Base-by-base conservation (phyloP, 2,329 filamentous ascomycete species). In the Xylaria arbuscula region DNA sequence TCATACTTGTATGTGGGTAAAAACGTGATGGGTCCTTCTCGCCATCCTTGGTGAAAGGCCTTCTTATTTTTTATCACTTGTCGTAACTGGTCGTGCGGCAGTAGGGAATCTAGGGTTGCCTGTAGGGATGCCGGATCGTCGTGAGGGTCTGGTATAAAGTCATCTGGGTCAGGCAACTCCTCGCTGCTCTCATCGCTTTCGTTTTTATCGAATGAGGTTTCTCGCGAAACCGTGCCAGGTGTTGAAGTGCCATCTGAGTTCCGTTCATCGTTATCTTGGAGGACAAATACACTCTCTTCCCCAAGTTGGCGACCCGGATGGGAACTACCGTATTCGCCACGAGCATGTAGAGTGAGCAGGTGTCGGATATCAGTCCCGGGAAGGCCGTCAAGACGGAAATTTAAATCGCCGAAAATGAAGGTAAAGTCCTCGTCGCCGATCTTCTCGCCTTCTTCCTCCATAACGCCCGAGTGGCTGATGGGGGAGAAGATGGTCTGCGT, bases 1-100 rank as follows among this genome's bases (percentile, higher is more conserved):
- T 99, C 97, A 74, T 99, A 99, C 79, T 99, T 99, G 81, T 99
- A 99, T 0, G 96, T 97, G 1, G 96, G 96, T 17, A 98, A 79
- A 76, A 99, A 99, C 0, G 88, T 88, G 64, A 99, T 94, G 0
- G 89, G 85, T 0, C 94, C 96, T 83, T 99, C 96, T 59, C 87
- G 87, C 94, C 96, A 99, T 0, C 94, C 95, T 70, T 97, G 93
- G 68, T 97, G 89, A 70, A 99, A 97, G 0, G 90, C 89, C 77
- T 92, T 96, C n/a, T 89, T 87, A 47, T 88, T 82, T 72, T 87
- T 89, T 73, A 97, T 94, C 67, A 93, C 88, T 65, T 89, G 87
- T 4, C 84, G 86, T 4, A 99, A 86, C 79, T 99, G 94, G 74
- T 99, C 96, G 75, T 98, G 95, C 0, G 93, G 91, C 1, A 99